phyloP scores from a whole-genome alignment of 2,329 filamentous ascomycete genomes.

The Pseudocercospora fuligena region DNA sequence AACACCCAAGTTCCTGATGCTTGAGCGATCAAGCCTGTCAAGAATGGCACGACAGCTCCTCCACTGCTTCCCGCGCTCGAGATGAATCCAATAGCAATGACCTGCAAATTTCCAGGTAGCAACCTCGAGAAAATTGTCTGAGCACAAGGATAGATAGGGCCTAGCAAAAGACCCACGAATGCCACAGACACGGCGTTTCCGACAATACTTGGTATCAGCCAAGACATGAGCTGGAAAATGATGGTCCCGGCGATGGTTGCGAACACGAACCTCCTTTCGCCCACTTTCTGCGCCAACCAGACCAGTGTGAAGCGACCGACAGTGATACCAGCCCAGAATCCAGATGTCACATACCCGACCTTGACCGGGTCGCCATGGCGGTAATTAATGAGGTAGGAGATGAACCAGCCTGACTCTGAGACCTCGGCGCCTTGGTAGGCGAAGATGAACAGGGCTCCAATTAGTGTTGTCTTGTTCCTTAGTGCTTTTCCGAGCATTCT shows the following conservation, averaged over 20 bases:
- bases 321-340: constrained; percentile 62
- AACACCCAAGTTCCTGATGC: constrained; percentile 66
- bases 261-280: constrained; percentile 73
- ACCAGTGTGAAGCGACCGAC: constrained; percentile 68
- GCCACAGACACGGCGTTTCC: constrained; percentile 54
- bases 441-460: constrained; percentile 82
- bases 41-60: constrained; percentile 69
- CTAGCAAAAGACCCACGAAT: constrained; percentile 74
- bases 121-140: constrained; percentile 66
- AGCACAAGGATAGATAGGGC: constrained; percentile 79
- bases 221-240: constrained; percentile 75
- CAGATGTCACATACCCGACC: constrained; percentile 79
- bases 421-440: constrained; percentile 86
- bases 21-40: constrained; percentile 68
- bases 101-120: constrained; percentile 64
- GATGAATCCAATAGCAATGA: constrained; percentile 70
- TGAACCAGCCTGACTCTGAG: constrained; percentile 83
- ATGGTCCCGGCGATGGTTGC: constrained; percentile 64
- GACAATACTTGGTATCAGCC: constrained; percentile 54
- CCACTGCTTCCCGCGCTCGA: constrained; percentile 72
- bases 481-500: constrained; percentile 58
- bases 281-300: constrained; percentile 67
- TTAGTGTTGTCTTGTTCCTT: constrained; percentile 64
- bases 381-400: constrained; percentile 78
- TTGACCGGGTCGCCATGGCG: constrained; percentile 70